Evolutionary conservation across 2,329 filamentous ascomycete genomes (phyloP), one percentile per base, ranked within the genome.

Genomic region (Pleoardoris graminearum): DNA sequence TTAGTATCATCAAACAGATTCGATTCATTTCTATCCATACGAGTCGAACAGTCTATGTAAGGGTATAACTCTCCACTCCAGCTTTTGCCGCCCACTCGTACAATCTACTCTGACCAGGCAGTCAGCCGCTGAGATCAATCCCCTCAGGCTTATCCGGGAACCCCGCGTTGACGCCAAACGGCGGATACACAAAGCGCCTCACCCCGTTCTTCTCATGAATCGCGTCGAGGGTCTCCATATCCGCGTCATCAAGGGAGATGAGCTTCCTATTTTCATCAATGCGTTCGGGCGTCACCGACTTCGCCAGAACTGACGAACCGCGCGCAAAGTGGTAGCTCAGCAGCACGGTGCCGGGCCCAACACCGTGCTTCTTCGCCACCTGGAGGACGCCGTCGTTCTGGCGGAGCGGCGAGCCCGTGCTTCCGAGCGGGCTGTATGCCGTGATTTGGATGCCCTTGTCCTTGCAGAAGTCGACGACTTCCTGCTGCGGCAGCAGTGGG

Each of bases 261-360:
- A 90, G 78, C 59, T 86, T 81, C 70, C 82, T 77, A 75, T 91
- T 91, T 64, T 85, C 80, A 67, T 86, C 82, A 72, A 91, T 90
- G 61, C 87, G 82, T 42, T 80, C 79, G 12, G 82, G 81, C 6
- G 82, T 89, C 33, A 89, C 85, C 0, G 86, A 90, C 75, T 91
- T 91, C 64, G 88, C 82, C 23, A 91, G 79, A 16, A 91, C 88
- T 6, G 86, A 89, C 67, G 79, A 82, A 61, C 86, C 86, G 55
- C 86, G 82, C 48, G 85, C 81, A 41, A 90, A 77, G 67, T 91
- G 87, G 67, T 89, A 91, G 71, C 86, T 89, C 55, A 92, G 72
- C 47, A 91, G 75, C 2, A 91, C 78, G 1, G 82, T 82, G 0
- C 81, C 81, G 4, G 75, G 66, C 1, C 73, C 69, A 8, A 80